Conservation (phyloP, 2,329 filamentous ascomycete species). For the Catunica adiposa region DNA sequence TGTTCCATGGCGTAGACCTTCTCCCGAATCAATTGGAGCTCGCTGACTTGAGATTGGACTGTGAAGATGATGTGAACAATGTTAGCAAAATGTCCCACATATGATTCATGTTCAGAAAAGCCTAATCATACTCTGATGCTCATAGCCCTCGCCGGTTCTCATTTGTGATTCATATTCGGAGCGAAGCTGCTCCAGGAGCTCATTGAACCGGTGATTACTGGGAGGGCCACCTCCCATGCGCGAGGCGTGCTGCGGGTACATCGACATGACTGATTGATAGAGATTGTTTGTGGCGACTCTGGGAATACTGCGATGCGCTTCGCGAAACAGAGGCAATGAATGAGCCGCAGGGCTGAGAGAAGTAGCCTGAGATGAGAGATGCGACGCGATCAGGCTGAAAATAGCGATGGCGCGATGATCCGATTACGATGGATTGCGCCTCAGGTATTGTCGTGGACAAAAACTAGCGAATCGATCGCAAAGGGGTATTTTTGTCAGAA, state of each 20-base stretch:
- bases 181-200: constrained; percentile 81
- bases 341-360: not conserved
- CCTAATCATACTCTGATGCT: constrained; percentile 47
- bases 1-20: constrained; percentile 92
- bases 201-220: constrained; percentile 47
- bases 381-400: not conserved
- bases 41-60: constrained; percentile 84
- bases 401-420: not conserved
- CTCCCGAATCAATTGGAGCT: constrained; percentile 85
- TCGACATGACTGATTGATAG: constrained; percentile 13
- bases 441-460: not conserved
- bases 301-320: not conserved
- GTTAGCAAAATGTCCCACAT: too few species aligned
- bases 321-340: not conserved
- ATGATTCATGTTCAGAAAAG: not conserved
- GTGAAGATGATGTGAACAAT: too few species aligned
- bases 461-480: not conserved
- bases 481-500: too few species aligned
- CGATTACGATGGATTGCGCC: not conserved
- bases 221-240: constrained; percentile 15
- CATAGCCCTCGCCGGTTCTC: constrained; percentile 68
- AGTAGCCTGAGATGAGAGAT: not conserved
- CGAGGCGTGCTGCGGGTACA: constrained; percentile 16
- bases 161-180: constrained; percentile 79
- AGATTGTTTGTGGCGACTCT: not conserved